Evolutionary conservation across 2,329 filamentous ascomycete genomes (phyloP), one percentile per base, ranked within the genome.

Genomic region (Madurella mycetomatis): DNA sequence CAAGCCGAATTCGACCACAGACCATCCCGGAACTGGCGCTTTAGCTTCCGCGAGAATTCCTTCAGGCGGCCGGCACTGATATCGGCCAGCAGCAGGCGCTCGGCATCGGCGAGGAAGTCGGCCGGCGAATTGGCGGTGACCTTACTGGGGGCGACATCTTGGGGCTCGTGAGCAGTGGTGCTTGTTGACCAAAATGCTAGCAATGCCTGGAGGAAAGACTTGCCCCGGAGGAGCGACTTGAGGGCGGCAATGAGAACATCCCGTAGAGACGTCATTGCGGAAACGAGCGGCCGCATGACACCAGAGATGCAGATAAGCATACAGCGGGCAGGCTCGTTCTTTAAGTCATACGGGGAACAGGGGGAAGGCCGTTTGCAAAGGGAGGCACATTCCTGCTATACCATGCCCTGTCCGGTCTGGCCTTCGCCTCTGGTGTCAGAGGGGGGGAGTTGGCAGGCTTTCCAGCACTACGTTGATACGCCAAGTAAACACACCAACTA

Each of bases 61-160:
- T 70, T 65, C 19, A 83, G 70, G 60, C 70, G 72, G 58, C 76
- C 69, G 47, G 69, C 73, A 47, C 73, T 71, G 51, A 79, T 67
- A 9, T 79, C 77, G 0, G 70, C 72, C 47, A 81, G 66, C 42
- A 86, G 69, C 3, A 76, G 70, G 39, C 71, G 67, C 66, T 83
- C 77, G n/a, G 77, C 80, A 55, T 84, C 79, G 49, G 71, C 70
- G 53, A 86, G 69, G 62, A 85, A 86, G 13, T 79, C 76, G n/a
- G 75, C 70, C 39, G 75, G 61, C 51, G 64, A 73, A 30, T 64
- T 69, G 51, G 56, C 46, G 16, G 51, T n/a, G 42, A 34, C 47
- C 55, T 65, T 63, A 41, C 61, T 50, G 9, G 60, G 50, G 18
- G 59, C 61, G 37, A 48, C 57, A 47, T 56, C 58, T 37, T 60